Conservation (phyloP, 1,284 basidiomycete species). For the Heterobasidion parviporum region DNA sequence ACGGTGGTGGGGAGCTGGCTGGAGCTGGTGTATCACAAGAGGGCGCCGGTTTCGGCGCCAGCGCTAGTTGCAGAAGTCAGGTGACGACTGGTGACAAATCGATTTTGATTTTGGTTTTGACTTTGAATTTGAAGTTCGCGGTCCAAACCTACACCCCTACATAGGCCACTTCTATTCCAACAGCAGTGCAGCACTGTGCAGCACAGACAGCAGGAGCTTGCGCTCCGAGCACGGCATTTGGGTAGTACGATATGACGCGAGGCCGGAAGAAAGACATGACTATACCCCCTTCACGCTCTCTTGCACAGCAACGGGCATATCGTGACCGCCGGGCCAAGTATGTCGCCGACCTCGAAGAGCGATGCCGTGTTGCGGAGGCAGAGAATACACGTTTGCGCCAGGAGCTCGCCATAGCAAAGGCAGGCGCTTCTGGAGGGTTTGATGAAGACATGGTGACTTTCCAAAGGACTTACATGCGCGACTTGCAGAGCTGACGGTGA, state of each 20-base stretch:
- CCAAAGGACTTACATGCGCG: too few species aligned
- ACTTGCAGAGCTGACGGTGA: neutral
- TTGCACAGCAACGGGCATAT: conserved; percentile 54
- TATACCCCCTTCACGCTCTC: conserved; percentile 33
- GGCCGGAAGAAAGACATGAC: conserved; percentile 55
- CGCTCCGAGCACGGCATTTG: too few species aligned
- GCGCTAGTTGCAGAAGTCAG: too few species aligned
- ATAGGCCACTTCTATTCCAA: too few species aligned
- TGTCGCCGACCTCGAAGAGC: conserved; percentile 45
- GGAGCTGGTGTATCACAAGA: too few species aligned
- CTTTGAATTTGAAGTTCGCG: neutral
- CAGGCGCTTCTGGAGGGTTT: neutral
- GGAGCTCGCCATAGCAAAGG: conserved; percentile 27
- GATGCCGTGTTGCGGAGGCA: conserved; percentile 40
- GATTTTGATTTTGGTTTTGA: neutral
- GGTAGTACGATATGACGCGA: conserved; percentile 37
- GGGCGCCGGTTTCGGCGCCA: too few species aligned
- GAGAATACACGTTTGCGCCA: conserved; percentile 43
- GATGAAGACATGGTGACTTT: conserved; percentile 1
- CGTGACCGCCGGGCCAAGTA: conserved; percentile 53
- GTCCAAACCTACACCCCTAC: neutral
- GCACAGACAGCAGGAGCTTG: too few species aligned
- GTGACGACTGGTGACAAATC: too few species aligned
- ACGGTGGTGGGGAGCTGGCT: too few species aligned
- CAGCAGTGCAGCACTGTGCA: too few species aligned